phyloP scores from a whole-genome alignment of 2,329 filamentous ascomycete species.

The Tolypocladium endophyticum region DNA sequence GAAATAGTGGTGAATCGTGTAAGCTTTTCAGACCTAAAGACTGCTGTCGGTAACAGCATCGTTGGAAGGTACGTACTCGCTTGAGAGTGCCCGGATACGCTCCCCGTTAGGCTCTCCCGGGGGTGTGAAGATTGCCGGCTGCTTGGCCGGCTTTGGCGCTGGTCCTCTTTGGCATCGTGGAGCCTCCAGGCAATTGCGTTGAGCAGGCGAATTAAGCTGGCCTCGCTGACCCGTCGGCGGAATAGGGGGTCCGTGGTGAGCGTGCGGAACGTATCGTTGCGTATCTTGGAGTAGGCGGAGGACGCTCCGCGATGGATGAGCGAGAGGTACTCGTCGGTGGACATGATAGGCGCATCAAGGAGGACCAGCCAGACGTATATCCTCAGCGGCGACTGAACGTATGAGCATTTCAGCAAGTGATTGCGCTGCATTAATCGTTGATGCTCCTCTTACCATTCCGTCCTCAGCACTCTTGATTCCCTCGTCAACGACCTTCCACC shows the following conservation, averaged over 20 bases:
- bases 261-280: slow-evolving; percentile 96
- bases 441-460: slow-evolving; percentile 54
- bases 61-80: slow-evolving; percentile 26
- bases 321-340: slow-evolving; percentile 78
- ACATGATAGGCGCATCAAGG: slow-evolving; percentile 74
- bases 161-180: slow-evolving; percentile 60
- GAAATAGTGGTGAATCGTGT: slow-evolving; percentile 40
- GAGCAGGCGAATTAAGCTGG: slow-evolving; percentile 83
- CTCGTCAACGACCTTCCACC: slow-evolving; percentile 64
- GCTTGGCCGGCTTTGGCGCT: slow-evolving; percentile 26
- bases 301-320: slow-evolving; percentile 90
- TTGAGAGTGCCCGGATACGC: slow-evolving; percentile 25
- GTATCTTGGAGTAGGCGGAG: slow-evolving; percentile 92
- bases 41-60: background rate
- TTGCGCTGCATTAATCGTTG: too few relatives aligned
- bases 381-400: slow-evolving; percentile 66
- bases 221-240: slow-evolving; percentile 87
- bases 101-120: slow-evolving; percentile 20
- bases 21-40: background rate
- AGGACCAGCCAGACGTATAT: slow-evolving; percentile 96
- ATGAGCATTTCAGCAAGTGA: background rate
- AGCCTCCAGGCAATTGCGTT: slow-evolving; percentile 94
- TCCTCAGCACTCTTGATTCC: slow-evolving; percentile 69
- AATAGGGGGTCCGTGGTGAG: slow-evolving; percentile 96
- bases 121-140: slow-evolving; percentile 24